Evolutionary conservation across 176 grass and related monocot species (phyloP), one percentile per base, ranked within the genome.

Genomic region (Areca catechu): DNA sequence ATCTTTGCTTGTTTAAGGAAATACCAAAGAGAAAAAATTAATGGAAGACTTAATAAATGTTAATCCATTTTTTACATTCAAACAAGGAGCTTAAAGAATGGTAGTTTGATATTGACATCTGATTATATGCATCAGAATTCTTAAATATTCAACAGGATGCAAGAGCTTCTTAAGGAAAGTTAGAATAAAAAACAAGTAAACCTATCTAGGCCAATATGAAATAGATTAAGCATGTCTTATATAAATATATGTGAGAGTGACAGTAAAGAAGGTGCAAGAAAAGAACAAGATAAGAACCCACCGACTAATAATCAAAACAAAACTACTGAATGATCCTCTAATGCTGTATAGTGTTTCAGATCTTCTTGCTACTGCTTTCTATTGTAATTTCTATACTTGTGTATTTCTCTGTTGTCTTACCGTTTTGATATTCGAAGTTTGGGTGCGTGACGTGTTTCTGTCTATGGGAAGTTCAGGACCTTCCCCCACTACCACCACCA

Each of bases 311-410:
- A 66, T 86, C 74, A 62, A 74, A 65, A 60, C 48, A 20, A 76
- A 75, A 53, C 66, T 21, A 69, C 49, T 81, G 16, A 73, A 57
- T 62, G 23, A 24, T 50, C 68, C 60, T 74, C 21, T 74, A 23
- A 54, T 61, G 64, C 65, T 65, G 54, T 50, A 24, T 77, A 61
- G 61, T 77, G 51, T 81, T 86, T 74, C 70, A 77, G 71, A 81
- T 81, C 66, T 78, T 86, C 74, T 34, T n/a, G 18, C 3, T 34
- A 3, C 57, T 76, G 60, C 22, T 12, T 70, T 34, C 68, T 69
- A 63, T 53, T 29, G 69, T 63, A 56, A 55, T 65, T 65, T 77
- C 57, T 49, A n/a, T 54, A 74, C 79, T 34, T 54, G 48, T 24
- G 5, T 27, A 43, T 52, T 16, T 54, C 54, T 53, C 55, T 66